These are phyloP conservation scores for Raffaelea albimanens DNA, from an alignment of 2,329 filamentous ascomycete genomes.

Conservation along the genomic window DNA sequence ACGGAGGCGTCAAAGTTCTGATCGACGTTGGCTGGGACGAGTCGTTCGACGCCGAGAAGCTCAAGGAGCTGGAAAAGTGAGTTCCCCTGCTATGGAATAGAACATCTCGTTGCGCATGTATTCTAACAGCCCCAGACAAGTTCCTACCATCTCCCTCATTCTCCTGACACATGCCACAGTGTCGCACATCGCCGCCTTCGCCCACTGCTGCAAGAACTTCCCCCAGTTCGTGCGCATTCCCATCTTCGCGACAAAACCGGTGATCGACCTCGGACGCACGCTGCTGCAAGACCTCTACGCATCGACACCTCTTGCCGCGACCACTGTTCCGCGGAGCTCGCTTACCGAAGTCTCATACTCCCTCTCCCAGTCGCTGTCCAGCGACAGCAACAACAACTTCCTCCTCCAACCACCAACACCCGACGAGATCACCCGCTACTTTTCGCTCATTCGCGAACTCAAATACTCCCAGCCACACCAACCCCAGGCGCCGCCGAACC, in stretches of 20 bases:
- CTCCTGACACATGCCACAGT: slow-evolving; percentile 91
- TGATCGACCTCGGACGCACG: slow-evolving; percentile 86
- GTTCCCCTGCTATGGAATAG: slow-evolving; percentile 17
- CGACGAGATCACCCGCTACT: slow-evolving; percentile 89
- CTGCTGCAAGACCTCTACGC: slow-evolving; percentile 87
- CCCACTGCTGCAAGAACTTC: slow-evolving; percentile 94
- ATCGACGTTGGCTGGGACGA: slow-evolving; percentile 97
- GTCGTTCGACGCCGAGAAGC: slow-evolving; percentile 70
- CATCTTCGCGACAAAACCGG: slow-evolving; percentile 86
- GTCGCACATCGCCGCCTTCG: slow-evolving; percentile 84
- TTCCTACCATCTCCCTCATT: slow-evolving; percentile 84
- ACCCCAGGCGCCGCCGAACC: slow-evolving; percentile 76
- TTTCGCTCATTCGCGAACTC: slow-evolving; percentile 78
- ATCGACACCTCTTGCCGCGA: slow-evolving; percentile 79
- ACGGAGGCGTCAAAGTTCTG: slow-evolving; percentile 91
- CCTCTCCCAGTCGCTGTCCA: slow-evolving; percentile 39
- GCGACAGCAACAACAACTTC: slow-evolving; percentile 43
- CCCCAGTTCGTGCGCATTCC: slow-evolving; percentile 87
- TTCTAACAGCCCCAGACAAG: slow-evolving; percentile 53
- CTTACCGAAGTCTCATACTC: slow-evolving; percentile 57
- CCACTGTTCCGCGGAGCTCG: slow-evolving; percentile 64
- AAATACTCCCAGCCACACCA: slow-evolving; percentile 97
- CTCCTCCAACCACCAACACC: slow-evolving; percentile 61
- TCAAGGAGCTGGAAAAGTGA: slow-evolving; percentile 85
- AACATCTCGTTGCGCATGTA: neutral